Evolutionary conservation across 805 yeast genomes (phyloP), one percentile per base, ranked within the genome.

Genomic region (Yarrowia keelungensis): DNA sequence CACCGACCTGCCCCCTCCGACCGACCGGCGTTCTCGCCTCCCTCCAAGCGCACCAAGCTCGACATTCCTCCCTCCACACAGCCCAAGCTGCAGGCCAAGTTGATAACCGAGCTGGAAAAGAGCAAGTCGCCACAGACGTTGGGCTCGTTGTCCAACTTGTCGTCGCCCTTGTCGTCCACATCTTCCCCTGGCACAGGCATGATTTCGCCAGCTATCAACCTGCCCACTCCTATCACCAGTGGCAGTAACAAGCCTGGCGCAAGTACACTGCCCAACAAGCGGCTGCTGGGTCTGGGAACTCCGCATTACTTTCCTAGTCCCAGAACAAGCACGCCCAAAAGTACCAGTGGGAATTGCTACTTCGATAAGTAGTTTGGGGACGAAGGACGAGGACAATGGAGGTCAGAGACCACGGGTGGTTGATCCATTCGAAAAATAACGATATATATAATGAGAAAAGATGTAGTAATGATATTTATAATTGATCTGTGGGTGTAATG

Each of bases 41-140:
- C 64, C 14, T 35, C 41, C 32, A 59, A 59, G 41, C 65, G 65
- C 32, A 43, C 51, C 45, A 59, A 59, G 19, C 51, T 59, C 47
- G 67, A 62, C 47, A 62, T 62, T 62, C 67, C 67, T 2, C 67
- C 67, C 10, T 47, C 56, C 15, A 62, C 67, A 39, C 67, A 62
- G 46, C 67, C 67, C 39, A 62, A 62, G 12, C 39, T 62, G 39
- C 67, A 62, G 47, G 67, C 67, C 47, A 62, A 62, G 67, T 12
- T 62, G 22, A 47, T 62, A 8, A 62, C 67, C 7, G 67, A 62
- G 46, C 39, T 62, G 54, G 67, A 62, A 39, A 62, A 62, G 47
- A 62, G 54, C 56, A 62, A 62, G 46, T 38, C 47, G 16, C 67
- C 67, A 5, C 67, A 62, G 67, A 41, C 56, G 39, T 47, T 62